A percentile compares a stretch with the other conserved stretches of the same genome.
phyloP scores from a whole-genome alignment of 495 filamentous ascomycete species.

The Penicillium diatomitis region DNA sequence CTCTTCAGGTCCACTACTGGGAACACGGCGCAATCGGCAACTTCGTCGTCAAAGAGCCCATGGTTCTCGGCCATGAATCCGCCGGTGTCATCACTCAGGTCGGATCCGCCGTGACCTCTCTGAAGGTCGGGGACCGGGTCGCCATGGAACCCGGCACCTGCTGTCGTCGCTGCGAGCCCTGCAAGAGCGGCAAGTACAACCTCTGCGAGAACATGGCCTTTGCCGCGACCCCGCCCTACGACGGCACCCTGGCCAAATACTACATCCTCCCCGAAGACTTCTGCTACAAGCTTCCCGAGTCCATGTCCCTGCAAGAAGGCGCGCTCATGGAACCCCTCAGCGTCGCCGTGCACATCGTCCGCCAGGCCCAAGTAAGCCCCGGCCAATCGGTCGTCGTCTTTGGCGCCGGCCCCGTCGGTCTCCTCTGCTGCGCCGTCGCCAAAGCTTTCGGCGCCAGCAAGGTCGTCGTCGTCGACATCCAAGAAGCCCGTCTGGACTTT shows the following conservation, averaged over 20 bases:
- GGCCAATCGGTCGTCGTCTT: conserved; percentile 46
- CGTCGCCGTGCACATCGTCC: conserved; percentile 47
- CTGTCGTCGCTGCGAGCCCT: conserved; percentile 44
- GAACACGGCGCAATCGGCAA: conserved; percentile 70
- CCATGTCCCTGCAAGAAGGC: conserved; percentile 39
- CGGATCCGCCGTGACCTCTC: conserved; percentile 42
- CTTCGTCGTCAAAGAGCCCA: conserved; percentile 73
- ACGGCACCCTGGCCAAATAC: conserved; percentile 48
- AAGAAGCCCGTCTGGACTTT: conserved; percentile 41
- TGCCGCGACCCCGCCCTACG: conserved; percentile 45
- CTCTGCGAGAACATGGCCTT: conserved; percentile 44
- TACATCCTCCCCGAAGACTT: conserved; percentile 47
- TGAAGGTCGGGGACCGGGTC: conserved; percentile 41
- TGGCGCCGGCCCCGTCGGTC: conserved; percentile 46
- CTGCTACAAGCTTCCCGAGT: conserved; percentile 42
- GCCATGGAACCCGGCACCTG: conserved; percentile 47
- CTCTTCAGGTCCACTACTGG: conserved; percentile 71
- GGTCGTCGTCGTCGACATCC: conserved; percentile 48
- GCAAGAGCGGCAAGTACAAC: conserved; percentile 45
- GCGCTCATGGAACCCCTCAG: conserved; percentile 47
- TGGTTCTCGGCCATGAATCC: conserved; percentile 92
- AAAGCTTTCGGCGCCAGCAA: conserved; percentile 43
- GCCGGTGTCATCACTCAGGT: conserved; percentile 62
- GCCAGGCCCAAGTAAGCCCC: conserved; percentile 33
- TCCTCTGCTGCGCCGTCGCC: conserved; percentile 45